Evolutionary conservation across 1,139 yeast genomes (phyloP).

Genomic region (Yamadazyma conglobata): DNA sequence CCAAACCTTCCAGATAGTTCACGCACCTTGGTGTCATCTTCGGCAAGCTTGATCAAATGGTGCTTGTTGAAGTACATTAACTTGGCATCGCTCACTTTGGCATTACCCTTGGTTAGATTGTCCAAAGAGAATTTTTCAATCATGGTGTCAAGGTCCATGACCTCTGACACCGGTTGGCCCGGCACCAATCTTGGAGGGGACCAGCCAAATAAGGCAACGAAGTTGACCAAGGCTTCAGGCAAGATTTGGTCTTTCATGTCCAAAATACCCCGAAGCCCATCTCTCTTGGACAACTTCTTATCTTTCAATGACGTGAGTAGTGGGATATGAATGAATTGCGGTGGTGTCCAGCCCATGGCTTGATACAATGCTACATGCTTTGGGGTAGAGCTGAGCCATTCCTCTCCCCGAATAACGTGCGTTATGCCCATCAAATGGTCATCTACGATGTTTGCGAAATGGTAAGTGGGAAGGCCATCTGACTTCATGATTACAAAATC

Average conservation of each 20-base stretch:
- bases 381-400: constrained; percentile 96
- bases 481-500: constrained; percentile 88
- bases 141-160: constrained; percentile 54
- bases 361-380: constrained; percentile 83
- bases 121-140: constrained; percentile 50
- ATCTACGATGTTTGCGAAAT: constrained; percentile 92
- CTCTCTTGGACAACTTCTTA: constrained; percentile 81
- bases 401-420: constrained; percentile 95
- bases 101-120: constrained; percentile 86
- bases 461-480: constrained; percentile 93
- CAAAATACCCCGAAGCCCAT: constrained; percentile 73
- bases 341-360: constrained; percentile 86
- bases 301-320: constrained; percentile 70
- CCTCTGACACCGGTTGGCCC: constrained; percentile 56
- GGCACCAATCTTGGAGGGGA: constrained; percentile 61
- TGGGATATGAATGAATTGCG: constrained; percentile 86
- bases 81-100: constrained; percentile 81
- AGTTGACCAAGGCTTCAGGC: constrained; percentile 85
- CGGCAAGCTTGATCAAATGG: constrained; percentile 19
- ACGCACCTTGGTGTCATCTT: constrained; percentile 30
- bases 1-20: constrained; percentile 23
- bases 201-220: constrained; percentile 94
- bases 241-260: constrained; percentile 54
- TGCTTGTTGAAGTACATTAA: constrained; percentile 76
- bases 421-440: constrained; percentile 91